Evolutionary conservation across 768 basidiomycete species (phyloP), one percentile per base, ranked within the genome.

Genomic region (Rhodocollybia butyracea): DNA sequence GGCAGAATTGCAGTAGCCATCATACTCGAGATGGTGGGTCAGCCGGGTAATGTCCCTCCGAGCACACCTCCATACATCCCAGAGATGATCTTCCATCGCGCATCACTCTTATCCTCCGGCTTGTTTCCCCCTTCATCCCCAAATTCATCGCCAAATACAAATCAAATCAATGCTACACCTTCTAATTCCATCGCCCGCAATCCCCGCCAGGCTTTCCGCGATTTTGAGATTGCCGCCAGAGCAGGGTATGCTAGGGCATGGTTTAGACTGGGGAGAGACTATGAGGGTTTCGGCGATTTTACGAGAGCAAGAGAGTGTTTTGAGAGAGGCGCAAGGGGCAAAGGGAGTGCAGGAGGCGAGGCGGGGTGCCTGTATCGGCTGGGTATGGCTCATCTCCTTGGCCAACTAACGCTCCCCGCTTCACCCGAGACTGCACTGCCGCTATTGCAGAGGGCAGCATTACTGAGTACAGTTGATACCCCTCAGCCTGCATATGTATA

Each of bases 201-300:
- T 63, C 87, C 88, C 2, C 79, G 91, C 4, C 64, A 77, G 6
- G 94, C 96, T 1, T 98, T 98, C 73, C 78, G 91, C 22, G 93
- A 94, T 64, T 97, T 90, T 63, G 95, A 98, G 66, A 73, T 76
- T 1, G 85, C 91, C 2, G 95, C 94, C 0, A 76, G 89, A 24
- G 82, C 78, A 0, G 94, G 95, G 0, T 88, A 84, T 59, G 72
- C 77, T 3, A 73, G 80, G n/a, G 91, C 91, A 0, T 98, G 96
- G 95, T 97, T 94, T 73, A 80, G 87, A 24, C 79, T 98, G 0
- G 96, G 92, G 0, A 74, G 93, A 17, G 95, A 96, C 58, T 97
- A 98, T 64, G 95, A 98, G 72, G 85, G 83, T 42, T 93, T 90
- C 58, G 85, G 85, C 22, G 93, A 98, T 66, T 48, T 79, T 1